A percentile compares a stretch with the other conserved stretches of the same genome.
phyloP scores from a whole-genome alignment of 2,329 filamentous ascomycete species.

The Verticillium alfalfae region DNA sequence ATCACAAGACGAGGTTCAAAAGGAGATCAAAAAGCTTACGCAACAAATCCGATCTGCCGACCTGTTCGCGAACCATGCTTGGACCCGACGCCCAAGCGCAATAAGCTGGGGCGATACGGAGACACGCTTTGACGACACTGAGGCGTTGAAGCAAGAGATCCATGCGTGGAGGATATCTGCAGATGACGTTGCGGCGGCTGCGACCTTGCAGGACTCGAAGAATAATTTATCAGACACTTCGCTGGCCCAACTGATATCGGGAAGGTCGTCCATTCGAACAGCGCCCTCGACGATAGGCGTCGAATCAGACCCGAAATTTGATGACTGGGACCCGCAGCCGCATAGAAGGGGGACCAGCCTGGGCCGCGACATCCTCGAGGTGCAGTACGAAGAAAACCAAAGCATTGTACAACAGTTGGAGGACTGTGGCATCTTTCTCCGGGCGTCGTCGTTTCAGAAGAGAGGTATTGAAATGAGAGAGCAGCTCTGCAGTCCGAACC shows the following conservation, averaged over 20 bases:
- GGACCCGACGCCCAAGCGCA: background rate
- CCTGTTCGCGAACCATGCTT: background rate
- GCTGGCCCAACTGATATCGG: background rate
- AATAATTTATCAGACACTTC: background rate
- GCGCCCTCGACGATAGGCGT: background rate
- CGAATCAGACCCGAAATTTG: background rate
- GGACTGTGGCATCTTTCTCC: slow-evolving; percentile 13
- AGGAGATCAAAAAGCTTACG: slow-evolving; percentile 17
- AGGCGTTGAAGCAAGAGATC: slow-evolving; percentile 14
- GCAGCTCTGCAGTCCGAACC: slow-evolving; percentile 9
- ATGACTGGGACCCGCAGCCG: slow-evolving; percentile 19
- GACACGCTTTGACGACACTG: slow-evolving; percentile 2
- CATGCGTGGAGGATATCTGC: slow-evolving; percentile 18
- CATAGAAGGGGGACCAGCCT: slow-evolving; percentile 10
- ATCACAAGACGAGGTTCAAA: slow-evolving; percentile 18
- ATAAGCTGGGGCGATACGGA: slow-evolving; percentile 8
- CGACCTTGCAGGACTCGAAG: slow-evolving; percentile 12
- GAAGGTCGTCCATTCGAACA: background rate
- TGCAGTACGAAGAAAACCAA: slow-evolving; percentile 16
- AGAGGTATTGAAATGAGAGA: slow-evolving; percentile 15
- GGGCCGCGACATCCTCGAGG: slow-evolving; percentile 14
- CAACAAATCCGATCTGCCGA: slow-evolving; percentile 12
- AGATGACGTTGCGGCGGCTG: slow-evolving; percentile 16
- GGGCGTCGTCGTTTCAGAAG: slow-evolving; percentile 17
- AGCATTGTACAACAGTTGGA: slow-evolving; percentile 14